Evolutionary conservation across 2,329 filamentous ascomycete species (phyloP).

Genomic region (Cryphonectria carpinicola): DNA sequence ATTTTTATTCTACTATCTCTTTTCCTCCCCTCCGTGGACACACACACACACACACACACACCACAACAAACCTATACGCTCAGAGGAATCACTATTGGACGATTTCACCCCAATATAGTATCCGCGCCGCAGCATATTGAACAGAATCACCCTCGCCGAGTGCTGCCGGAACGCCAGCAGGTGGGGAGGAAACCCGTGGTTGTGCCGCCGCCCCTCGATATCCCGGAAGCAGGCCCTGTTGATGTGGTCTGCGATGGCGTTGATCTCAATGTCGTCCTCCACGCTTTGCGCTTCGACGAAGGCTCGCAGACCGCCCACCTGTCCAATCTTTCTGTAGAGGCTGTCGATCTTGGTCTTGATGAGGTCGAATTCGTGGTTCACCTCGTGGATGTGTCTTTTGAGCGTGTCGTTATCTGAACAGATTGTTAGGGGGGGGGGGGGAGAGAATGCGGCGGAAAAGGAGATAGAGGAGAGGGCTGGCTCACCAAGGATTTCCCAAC

Average conservation of each 20-base stretch:
- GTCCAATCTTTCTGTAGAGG: not conserved
- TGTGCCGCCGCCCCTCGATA: not conserved
- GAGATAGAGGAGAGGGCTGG: too few relatives aligned
- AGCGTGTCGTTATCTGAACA: not conserved
- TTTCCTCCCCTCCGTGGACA: not conserved
- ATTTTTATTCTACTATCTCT: too few relatives aligned
- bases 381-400: not conserved
- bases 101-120: not conserved
- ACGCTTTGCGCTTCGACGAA: not conserved
- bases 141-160: not conserved
- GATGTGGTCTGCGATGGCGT: not conserved
- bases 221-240: not conserved
- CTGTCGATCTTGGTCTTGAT: not conserved
- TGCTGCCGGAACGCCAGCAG: not conserved
- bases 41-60: not conserved
- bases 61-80: not conserved
- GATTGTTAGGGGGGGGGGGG: not conserved
- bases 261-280: not conserved
- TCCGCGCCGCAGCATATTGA: not conserved
- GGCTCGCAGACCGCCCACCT: not conserved
- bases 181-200: not conserved
- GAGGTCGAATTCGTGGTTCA: not conserved
- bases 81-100: not conserved
- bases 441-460: not conserved
- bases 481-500: not conserved